Evolutionary conservation across 2,329 filamentous ascomycete genomes (phyloP).

Genomic region (Elsinoe arachidis): DNA sequence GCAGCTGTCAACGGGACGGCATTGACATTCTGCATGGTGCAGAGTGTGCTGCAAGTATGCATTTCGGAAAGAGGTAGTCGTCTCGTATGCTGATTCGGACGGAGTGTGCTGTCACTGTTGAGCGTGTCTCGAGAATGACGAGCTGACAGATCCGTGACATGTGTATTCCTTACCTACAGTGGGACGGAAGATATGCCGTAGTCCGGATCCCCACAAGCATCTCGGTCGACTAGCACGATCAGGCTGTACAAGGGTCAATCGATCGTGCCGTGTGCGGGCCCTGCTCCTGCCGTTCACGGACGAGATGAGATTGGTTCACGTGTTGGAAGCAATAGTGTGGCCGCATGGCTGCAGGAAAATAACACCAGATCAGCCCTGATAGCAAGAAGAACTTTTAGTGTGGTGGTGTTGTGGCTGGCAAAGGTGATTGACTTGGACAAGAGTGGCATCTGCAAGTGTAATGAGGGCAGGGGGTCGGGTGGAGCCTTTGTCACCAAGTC

Average conservation of each 20-base stretch:
- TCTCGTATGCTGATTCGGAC: not conserved
- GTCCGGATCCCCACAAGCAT: not conserved
- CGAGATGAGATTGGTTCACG: not conserved
- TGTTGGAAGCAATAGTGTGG: not conserved
- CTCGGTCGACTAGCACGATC: not conserved
- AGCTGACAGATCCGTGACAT: not conserved
- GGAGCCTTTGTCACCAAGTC: not conserved
- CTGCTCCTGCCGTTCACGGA: not conserved
- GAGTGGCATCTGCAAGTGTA: not conserved
- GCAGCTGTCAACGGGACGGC: not conserved
- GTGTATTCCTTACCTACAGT: not conserved
- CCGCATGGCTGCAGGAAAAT: not conserved
- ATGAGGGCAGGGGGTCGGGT: constrained; percentile 5
- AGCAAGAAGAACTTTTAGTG: not conserved
- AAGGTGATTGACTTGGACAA: not conserved
- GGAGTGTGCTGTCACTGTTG: not conserved
- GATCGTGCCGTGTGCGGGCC: not conserved
- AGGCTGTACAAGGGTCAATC: too few species aligned
- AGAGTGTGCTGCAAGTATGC: too few species aligned
- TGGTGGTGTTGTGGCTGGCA: not conserved
- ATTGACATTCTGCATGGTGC: too few species aligned
- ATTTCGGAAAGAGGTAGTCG: not conserved
- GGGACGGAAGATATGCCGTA: not conserved
- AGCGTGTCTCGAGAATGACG: not conserved
- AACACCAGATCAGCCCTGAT: not conserved